phyloP scores from a whole-genome alignment of 2,329 filamentous ascomycete genomes.

The Cercospora zeina region DNA sequence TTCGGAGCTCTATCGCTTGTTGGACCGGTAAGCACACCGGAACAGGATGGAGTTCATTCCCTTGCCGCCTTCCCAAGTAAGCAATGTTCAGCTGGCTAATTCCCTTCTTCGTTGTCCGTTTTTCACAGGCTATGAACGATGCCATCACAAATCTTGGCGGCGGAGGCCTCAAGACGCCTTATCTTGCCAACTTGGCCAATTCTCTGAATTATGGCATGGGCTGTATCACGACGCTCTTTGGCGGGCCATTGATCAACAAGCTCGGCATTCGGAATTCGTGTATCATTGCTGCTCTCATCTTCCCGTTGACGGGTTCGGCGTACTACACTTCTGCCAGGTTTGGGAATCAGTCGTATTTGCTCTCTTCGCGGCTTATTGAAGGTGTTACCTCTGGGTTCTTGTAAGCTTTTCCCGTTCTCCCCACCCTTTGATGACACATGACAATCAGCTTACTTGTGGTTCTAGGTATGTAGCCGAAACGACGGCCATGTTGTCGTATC shows the following conservation, averaged over 20 bases:
- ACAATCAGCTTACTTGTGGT: no score
- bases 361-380: slow-evolving; percentile 38
- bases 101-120: background rate
- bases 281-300: slow-evolving; percentile 41
- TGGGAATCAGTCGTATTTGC: slow-evolving; percentile 38
- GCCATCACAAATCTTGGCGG: slow-evolving; percentile 33
- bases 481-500: slow-evolving; percentile 44
- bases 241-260: slow-evolving; percentile 45
- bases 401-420: background rate
- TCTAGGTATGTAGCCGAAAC: slow-evolving; percentile 40
- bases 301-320: slow-evolving; percentile 42
- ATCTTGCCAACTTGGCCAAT: slow-evolving; percentile 31
- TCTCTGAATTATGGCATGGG: slow-evolving; percentile 31
- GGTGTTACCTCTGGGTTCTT: slow-evolving; percentile 30
- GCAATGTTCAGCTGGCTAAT: background rate
- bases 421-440: background rate
- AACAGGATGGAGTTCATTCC: background rate
- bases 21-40: slow-evolving; percentile 12
- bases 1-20: slow-evolving; percentile 28
- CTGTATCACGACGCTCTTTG: slow-evolving; percentile 33
- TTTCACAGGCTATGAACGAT: slow-evolving; percentile 28
- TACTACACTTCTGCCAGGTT: slow-evolving; percentile 42
- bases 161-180: slow-evolving; percentile 30
- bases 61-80: background rate
- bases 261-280: slow-evolving; percentile 44